These are phyloP conservation scores for Torulaspora quercuum DNA, from an alignment of 805 yeast genomes.

Conservation along the genomic window DNA sequence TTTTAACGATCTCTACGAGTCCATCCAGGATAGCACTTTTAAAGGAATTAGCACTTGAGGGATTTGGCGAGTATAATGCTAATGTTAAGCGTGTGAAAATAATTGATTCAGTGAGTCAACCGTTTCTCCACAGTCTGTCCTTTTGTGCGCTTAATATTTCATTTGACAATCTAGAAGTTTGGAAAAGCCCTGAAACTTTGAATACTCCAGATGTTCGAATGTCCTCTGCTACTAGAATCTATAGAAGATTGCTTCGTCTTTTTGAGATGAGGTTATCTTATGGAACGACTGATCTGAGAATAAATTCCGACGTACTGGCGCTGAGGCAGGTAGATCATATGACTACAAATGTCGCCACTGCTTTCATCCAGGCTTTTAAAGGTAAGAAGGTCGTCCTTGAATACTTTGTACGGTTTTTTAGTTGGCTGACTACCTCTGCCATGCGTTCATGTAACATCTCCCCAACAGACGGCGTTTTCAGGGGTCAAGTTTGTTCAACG, in stretches of 20 bases:
- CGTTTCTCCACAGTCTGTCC: conserved; percentile 9
- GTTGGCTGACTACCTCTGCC: conserved; percentile 1
- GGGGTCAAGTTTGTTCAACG: conserved; percentile 4
- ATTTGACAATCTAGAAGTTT: conserved; percentile 34
- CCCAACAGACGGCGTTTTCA: neutral
- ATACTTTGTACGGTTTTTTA: conserved; percentile 6
- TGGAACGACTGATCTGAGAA: conserved; percentile 26
- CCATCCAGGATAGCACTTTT: conserved; percentile 33
- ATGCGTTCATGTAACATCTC: conserved; percentile 2
- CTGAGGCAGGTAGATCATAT: conserved; percentile 21
- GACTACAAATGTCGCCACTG: conserved; percentile 19
- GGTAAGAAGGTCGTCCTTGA: conserved; percentile 1
- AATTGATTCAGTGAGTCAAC: conserved; percentile 25
- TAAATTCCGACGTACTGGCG: conserved; percentile 26
- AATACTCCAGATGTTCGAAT: conserved; percentile 15
- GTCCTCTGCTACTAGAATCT: conserved; percentile 22
- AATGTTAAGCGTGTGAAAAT: conserved; percentile 43
- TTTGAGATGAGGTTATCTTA: conserved; percentile 36
- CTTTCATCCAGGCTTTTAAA: conserved; percentile 16
- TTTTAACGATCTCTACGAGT: conserved; percentile 59
- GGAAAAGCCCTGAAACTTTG: conserved; percentile 34
- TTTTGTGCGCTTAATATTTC: conserved; percentile 46
- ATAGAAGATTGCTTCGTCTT: conserved; percentile 26
- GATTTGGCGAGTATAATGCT: conserved; percentile 45
- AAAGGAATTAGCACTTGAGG: conserved; percentile 32